Conservation (phyloP, 2,329 filamentous ascomycete genomes). For the Madurella fahalii region DNA sequence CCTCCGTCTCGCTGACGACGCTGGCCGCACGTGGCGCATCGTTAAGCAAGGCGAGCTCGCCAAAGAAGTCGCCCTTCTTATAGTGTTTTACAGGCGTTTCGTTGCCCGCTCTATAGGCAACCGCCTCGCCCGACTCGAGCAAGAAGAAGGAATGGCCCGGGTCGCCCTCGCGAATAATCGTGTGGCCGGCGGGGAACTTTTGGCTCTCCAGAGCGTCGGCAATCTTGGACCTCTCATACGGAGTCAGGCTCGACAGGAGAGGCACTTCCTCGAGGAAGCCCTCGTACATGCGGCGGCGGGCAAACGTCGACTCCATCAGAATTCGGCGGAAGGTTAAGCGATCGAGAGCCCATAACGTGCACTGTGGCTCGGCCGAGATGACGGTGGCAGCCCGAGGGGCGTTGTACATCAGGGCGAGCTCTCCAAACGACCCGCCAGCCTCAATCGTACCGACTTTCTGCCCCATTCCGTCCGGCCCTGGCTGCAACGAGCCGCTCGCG, state of each 20-base stretch:
- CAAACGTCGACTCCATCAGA: conserved; percentile 96
- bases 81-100: conserved; percentile 73
- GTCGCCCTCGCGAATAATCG: conserved; percentile 88
- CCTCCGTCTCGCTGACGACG: conserved; percentile 75
- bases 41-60: conserved; percentile 88
- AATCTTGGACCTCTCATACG: conserved; percentile 95
- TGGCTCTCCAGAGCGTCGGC: conserved; percentile 90
- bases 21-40: conserved; percentile 91
- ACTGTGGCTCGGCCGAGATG: conserved; percentile 71
- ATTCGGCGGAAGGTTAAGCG: conserved; percentile 96
- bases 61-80: conserved; percentile 92
- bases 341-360: conserved; percentile 90
- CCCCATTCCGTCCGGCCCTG: conserved; percentile 78
- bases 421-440: conserved; percentile 89
- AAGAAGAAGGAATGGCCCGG: conserved; percentile 89
- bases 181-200: conserved; percentile 74
- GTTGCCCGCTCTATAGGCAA: conserved; percentile 75
- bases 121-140: conserved; percentile 80
- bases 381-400: conserved; percentile 93
- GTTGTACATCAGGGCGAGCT: conserved; percentile 98
- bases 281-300: conserved; percentile 94
- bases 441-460: conserved; percentile 76
- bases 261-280: conserved; percentile 93
- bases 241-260: conserved; percentile 74
- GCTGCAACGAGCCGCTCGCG: conserved; percentile 67